These are phyloP conservation scores for Candida andamanensis DNA, from an alignment of 805 yeast genomes.

Conservation along the genomic window DNA sequence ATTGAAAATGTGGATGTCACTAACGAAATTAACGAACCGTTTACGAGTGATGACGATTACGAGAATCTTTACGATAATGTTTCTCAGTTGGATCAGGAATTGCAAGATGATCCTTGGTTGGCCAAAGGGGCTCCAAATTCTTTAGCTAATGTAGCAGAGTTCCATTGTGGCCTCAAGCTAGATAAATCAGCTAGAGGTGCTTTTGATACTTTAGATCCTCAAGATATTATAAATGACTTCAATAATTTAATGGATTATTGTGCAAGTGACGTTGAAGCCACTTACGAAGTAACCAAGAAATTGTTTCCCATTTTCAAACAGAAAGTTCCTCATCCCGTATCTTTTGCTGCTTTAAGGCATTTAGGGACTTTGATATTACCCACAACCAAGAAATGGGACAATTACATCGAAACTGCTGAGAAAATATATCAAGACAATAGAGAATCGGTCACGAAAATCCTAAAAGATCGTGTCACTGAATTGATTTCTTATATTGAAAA, in stretches of 20 bases:
- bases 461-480: slow-evolving; percentile 56
- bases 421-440: slow-evolving; percentile 54
- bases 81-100: slow-evolving; percentile 17
- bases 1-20: slow-evolving; percentile 14
- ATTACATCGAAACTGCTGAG: slow-evolving; percentile 70
- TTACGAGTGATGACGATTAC: slow-evolving; percentile 1
- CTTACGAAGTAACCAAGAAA: slow-evolving; percentile 62
- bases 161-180: slow-evolving; percentile 66
- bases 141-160: slow-evolving; percentile 68
- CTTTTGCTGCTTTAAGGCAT: slow-evolving; percentile 78
- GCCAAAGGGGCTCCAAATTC: slow-evolving; percentile 71
- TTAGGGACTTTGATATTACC: slow-evolving; percentile 76
- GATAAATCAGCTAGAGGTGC: slow-evolving; percentile 64
- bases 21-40: slow-evolving; percentile 4
- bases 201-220: slow-evolving; percentile 53
- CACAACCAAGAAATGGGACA: slow-evolving; percentile 66
- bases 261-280: slow-evolving; percentile 75
- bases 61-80: slow-evolving; percentile 12
- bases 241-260: slow-evolving; percentile 69
- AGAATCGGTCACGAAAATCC: slow-evolving; percentile 49
- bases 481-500: slow-evolving; percentile 43
- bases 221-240: slow-evolving; percentile 52
- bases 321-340: slow-evolving; percentile 88
- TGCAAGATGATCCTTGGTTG: slow-evolving; percentile 80
- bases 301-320: slow-evolving; percentile 64